Conservation (phyloP, 2,329 filamentous ascomycete species). For the Cercospora janseana region DNA sequence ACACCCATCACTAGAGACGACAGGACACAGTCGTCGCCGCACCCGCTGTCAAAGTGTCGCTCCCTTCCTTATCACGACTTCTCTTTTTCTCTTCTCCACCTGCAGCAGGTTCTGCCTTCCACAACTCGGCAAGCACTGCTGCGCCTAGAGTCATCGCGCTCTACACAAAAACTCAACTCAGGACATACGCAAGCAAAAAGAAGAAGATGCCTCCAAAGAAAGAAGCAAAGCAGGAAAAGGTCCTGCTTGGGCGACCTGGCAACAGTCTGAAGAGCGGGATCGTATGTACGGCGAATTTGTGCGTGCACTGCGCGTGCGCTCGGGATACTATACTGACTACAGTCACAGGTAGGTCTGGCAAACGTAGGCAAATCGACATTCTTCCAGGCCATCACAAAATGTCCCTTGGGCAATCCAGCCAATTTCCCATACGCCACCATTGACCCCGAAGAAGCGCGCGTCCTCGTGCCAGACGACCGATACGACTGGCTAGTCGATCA, state of each 20-base stretch:
- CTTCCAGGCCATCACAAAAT: conserved; percentile 99
- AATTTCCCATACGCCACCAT: conserved; percentile 99
- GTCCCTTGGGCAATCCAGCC: conserved; percentile 92
- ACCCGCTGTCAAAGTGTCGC: conserved; percentile 31
- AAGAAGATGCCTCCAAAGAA: conserved; percentile 97
- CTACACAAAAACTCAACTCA: conserved; percentile 31
- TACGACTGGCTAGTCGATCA: conserved; percentile 95
- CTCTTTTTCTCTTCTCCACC: conserved; percentile 29
- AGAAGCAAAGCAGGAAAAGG: conserved; percentile 85
- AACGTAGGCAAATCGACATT: conserved; percentile 99
- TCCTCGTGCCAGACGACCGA: conserved; percentile 92
- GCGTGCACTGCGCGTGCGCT: conserved; percentile 35
- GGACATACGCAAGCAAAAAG: conserved; percentile 52
- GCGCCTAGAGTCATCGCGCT: conserved; percentile 21
- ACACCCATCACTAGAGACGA: conserved; percentile 24
- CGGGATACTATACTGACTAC: conserved; percentile 44
- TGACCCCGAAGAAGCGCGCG: conserved; percentile 95
- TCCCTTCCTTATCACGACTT: conserved; percentile 28
- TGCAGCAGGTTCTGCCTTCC: conserved; percentile 40
- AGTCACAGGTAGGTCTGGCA: conserved; percentile 82
- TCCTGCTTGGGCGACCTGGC: conserved; percentile 90
- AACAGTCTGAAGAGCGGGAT: conserved; percentile 99
- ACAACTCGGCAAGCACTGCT: conserved; percentile 20
- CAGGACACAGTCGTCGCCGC: conserved; percentile 36
- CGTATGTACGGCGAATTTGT: conserved; percentile 59